Evolutionary conservation across 768 basidiomycete species (phyloP), one percentile per base, ranked within the genome.

Genomic region (Suillus decipiens): DNA sequence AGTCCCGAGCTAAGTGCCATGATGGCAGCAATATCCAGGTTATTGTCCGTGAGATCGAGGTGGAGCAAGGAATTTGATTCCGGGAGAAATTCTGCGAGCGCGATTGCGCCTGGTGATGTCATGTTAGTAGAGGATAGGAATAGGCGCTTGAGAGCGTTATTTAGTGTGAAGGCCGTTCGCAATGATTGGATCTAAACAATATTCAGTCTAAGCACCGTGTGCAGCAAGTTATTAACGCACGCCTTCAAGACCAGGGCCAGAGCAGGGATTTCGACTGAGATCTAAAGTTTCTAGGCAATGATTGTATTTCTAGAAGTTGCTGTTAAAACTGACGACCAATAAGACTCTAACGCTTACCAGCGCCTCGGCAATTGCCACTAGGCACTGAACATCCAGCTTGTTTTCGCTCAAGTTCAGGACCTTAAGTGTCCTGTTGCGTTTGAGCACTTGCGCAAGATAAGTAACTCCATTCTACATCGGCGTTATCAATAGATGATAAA

Each of bases 351-450:
- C 14, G 19, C 88, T 68, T 62, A 96, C 95, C 73, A 99, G 75
- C 1, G 95, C 91, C 75, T 99, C 96, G 0, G 95, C 95, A 15
- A 99, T 81, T 0, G 83, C 79, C 2, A 89, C 86, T 11, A 99
- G 79, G 60, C 93, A 93, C 10, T 83, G 78, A 1, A 92, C 84
- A 62, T 96, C 96, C 6, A 99, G 84, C 73, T 91, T 94, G 75
- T 99, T 99, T 73, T 99, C 96, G 70, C 92, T 90, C 59, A 99
- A 77, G 74, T 98, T 99, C 31, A 98, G 82, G 6, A 98, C 89
- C 76, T 96, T 97, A 50, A 99, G 80, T 3, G 96, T 98, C 50
- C 95, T 82, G 75, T 99, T 99, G 42, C 96, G 89, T 72, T 99
- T 99, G 66, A 99, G 80, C 0, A 99, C 96, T 76, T 99, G 96